These are phyloP conservation scores for Arthrobotrys sphaeroides DNA, from an alignment of 2,329 filamentous ascomycete species.

Conservation along the genomic window DNA sequence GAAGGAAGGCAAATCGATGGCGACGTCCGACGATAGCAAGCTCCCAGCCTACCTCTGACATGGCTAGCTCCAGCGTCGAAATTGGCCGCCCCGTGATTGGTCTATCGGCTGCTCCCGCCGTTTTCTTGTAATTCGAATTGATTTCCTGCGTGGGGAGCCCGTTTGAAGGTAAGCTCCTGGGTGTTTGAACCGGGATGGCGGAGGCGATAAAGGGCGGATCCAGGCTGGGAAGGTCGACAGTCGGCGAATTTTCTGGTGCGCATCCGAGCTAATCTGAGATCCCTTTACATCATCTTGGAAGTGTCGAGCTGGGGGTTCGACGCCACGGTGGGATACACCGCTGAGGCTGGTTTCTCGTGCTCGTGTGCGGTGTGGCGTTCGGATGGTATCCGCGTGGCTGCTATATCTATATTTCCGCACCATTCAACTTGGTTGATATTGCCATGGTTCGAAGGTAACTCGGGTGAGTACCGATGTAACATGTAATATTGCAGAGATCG, in stretches of 20 bases:
- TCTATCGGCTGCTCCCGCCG: constrained; percentile 22
- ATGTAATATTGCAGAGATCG: no score
- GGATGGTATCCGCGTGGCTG: no score
- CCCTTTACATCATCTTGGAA: background rate
- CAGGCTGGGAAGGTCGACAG: constrained; percentile 4
- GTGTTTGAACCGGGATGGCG: background rate
- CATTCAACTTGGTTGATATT: no score
- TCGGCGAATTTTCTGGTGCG: constrained; percentile 28
- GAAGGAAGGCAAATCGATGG: constrained; percentile 53
- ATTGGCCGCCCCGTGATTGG: constrained; percentile 36
- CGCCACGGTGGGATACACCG: background rate
- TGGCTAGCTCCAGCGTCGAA: constrained; percentile 32
- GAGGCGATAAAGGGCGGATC: background rate
- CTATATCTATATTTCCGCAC: no score
- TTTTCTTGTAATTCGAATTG: background rate
- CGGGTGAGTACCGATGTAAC: no score
- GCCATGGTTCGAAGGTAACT: no score
- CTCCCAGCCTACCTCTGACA: constrained; percentile 7
- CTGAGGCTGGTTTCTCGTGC: no score
- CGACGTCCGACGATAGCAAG: constrained; percentile 47
- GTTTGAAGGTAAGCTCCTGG: background rate
- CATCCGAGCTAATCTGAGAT: background rate
- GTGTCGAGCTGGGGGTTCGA: background rate
- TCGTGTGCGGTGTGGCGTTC: no score
- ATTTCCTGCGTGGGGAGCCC: background rate